Evolutionary conservation across 257 asterid genomes (phyloP).

Genomic region (Solanum dulcamara): DNA sequence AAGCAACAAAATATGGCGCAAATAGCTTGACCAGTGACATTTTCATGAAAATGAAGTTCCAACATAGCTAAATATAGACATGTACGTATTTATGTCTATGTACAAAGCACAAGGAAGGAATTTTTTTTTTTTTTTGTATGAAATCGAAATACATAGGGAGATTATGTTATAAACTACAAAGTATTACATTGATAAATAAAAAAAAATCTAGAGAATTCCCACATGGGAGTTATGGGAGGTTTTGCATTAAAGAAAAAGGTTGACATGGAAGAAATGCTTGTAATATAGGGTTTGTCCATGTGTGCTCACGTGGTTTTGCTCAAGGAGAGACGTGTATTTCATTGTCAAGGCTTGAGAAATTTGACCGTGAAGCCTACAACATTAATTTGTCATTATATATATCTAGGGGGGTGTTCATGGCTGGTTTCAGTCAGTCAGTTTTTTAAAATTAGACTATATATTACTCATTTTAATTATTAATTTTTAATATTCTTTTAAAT

Average conservation of each 20-base stretch:
- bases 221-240: constrained; percentile 6
- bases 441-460: too few relatives aligned
- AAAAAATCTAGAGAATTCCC: background rate
- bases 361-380: background rate
- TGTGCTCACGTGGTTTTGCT: constrained; percentile 41
- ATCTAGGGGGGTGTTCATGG: too few relatives aligned
- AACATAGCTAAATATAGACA: background rate
- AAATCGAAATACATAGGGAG: background rate
- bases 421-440: too few relatives aligned
- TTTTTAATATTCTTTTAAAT: too few relatives aligned
- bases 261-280: constrained; percentile 13
- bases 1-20: background rate
- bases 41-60: background rate
- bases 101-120: background rate
- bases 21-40: background rate
- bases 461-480: too few relatives aligned
- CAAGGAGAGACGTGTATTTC: constrained; percentile 4
- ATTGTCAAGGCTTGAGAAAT: constrained; percentile 24
- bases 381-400: background rate
- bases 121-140: background rate
- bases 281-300: constrained; percentile 21
- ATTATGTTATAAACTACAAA: background rate
- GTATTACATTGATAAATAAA: background rate
- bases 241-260: background rate
- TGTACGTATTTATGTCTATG: background rate